Conservation (phyloP, 2,329 filamentous ascomycete species). For the Torrubiellomyces zombiae region DNA sequence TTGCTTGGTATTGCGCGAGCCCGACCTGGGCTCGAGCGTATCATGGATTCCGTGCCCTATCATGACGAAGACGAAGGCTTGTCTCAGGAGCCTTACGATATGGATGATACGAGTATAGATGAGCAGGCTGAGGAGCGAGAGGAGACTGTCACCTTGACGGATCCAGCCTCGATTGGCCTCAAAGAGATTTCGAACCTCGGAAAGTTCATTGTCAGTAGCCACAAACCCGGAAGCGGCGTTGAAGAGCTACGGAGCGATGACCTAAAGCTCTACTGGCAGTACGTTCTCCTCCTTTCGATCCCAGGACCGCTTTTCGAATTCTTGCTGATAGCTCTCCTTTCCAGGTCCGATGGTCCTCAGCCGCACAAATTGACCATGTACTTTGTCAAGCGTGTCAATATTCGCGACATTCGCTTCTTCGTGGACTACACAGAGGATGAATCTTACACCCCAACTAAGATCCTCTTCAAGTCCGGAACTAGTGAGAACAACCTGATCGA, state of each 20-base stretch:
- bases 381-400: constrained; percentile 68
- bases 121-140: constrained; percentile 21
- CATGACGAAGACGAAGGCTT: constrained; percentile 11
- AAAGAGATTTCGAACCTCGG: constrained; percentile 78
- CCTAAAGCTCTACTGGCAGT: constrained; percentile 65
- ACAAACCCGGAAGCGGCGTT: constrained; percentile 66
- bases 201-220: constrained; percentile 66
- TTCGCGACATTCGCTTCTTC: constrained; percentile 63
- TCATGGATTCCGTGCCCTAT: constrained; percentile 14
- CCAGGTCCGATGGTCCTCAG: constrained; percentile 65
- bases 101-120: constrained; percentile 14
- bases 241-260: constrained; percentile 61
- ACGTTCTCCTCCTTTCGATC: constrained; percentile 15
- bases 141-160: constrained; percentile 27
- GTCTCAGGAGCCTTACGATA: constrained; percentile 15
- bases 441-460: constrained; percentile 89
- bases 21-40: constrained; percentile 4
- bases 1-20: constrained; percentile 18
- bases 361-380: constrained; percentile 72
- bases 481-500: constrained; percentile 83
- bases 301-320: too few relatives aligned
- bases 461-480: constrained; percentile 76
- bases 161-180: constrained; percentile 36
- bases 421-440: constrained; percentile 89
- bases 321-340: neutral